Percentiles rank a stretch among this genome's conserved stretches.
phyloP scores from a whole-genome alignment of 192 early-diverging fungal species.

The Coemansia sp. region DNA sequence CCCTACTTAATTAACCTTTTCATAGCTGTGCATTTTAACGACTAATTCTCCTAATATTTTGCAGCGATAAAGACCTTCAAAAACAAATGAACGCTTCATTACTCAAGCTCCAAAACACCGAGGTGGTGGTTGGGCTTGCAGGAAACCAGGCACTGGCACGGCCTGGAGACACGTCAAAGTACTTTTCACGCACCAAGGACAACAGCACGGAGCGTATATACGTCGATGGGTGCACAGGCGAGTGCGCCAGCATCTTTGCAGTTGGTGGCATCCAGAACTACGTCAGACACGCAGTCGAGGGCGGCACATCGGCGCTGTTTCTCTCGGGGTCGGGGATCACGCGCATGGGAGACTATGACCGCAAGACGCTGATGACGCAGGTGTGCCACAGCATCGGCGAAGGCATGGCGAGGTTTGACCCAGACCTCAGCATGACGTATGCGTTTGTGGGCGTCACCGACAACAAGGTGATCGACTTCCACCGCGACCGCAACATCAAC shows the following conservation, averaged over 20 bases:
- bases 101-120: slow-evolving; percentile 49
- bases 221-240: slow-evolving; percentile 48
- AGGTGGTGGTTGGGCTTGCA: slow-evolving; percentile 41
- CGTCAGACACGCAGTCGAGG: slow-evolving; percentile 41
- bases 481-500: slow-evolving; percentile 36
- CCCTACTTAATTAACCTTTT: neutral
- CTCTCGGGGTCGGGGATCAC: slow-evolving; percentile 44
- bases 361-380: slow-evolving; percentile 29
- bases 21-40: neutral
- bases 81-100: slow-evolving; percentile 23
- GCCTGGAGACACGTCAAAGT: slow-evolving; percentile 53
- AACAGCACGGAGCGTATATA: slow-evolving; percentile 28
- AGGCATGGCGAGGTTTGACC: slow-evolving; percentile 39
- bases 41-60: too few species aligned
- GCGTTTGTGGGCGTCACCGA: slow-evolving; percentile 52
- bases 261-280: slow-evolving; percentile 27
- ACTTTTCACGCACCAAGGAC: slow-evolving; percentile 24
- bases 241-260: slow-evolving; percentile 20
- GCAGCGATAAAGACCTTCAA: too few species aligned
- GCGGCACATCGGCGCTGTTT: slow-evolving; percentile 51
- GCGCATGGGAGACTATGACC: slow-evolving; percentile 43
- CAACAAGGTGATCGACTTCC: slow-evolving; percentile 43
- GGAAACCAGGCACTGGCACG: slow-evolving; percentile 34
- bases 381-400: slow-evolving; percentile 31
- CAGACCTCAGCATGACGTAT: slow-evolving; percentile 54